These are phyloP conservation scores for Alternaria ventricosa DNA, from an alignment of 2,329 filamentous ascomycete species.

Conservation along the genomic window DNA sequence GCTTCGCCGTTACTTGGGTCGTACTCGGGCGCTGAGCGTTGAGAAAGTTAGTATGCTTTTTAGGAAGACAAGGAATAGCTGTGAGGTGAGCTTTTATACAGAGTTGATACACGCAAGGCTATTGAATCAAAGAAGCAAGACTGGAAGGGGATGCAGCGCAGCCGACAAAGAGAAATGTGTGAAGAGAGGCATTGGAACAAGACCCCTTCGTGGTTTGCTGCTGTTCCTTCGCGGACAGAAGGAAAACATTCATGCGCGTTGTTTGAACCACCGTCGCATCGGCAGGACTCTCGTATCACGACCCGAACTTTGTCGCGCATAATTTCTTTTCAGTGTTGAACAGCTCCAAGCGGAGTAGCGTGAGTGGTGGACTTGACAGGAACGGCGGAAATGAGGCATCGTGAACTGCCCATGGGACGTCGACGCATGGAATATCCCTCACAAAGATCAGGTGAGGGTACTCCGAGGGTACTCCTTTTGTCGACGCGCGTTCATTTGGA, in stretches of 20 bases:
- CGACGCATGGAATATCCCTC: background rate
- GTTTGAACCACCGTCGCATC: background rate
- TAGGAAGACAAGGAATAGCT: background rate
- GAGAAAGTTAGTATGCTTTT: background rate
- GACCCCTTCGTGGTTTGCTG: background rate
- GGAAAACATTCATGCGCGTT: background rate
- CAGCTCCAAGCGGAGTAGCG: background rate
- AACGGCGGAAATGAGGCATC: background rate
- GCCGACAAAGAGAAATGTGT: background rate
- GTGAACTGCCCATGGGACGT: background rate
- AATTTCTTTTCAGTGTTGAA: background rate
- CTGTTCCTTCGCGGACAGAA: background rate
- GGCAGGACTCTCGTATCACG: background rate
- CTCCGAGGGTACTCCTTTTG: background rate
- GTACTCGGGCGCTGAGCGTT: background rate
- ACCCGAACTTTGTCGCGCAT: background rate
- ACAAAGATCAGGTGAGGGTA: background rate
- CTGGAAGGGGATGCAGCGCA: background rate
- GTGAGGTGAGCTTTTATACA: background rate
- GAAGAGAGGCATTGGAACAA: background rate
- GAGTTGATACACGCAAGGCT: background rate
- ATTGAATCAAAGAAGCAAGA: background rate
- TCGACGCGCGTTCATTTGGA: slow-evolving; percentile 2
- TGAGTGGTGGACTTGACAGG: background rate
- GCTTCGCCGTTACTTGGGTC: background rate